A percentile compares a stretch with the other conserved stretches of the same genome.
These are phyloP conservation scores for Epithemia pelagica DNA, from an alignment of 108 stramenopile genomes.

Conservation along the genomic window DNA sequence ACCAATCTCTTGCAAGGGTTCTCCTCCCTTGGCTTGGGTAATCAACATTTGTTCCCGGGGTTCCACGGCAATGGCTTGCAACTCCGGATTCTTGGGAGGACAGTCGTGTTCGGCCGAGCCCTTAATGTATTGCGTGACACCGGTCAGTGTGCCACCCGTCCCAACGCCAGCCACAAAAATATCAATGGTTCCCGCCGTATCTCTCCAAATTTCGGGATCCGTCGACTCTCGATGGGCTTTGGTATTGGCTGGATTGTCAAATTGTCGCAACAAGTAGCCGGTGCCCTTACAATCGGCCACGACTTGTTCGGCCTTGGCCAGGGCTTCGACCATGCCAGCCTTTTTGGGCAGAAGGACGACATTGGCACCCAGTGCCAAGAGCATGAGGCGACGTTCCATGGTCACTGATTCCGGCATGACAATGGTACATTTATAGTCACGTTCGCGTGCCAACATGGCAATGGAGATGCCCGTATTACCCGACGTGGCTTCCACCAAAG, in stretches of 20 bases:
- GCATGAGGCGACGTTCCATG: slow-evolving; percentile 61
- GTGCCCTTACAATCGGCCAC: slow-evolving; percentile 31
- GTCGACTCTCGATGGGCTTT: slow-evolving; percentile 69
- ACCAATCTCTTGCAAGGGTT: slow-evolving; percentile 38
- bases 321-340: slow-evolving; percentile 49
- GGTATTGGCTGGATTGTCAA: too few relatives aligned
- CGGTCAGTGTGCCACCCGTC: slow-evolving; percentile 73
- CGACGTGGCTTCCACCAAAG: slow-evolving; percentile 40
- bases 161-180: slow-evolving; percentile 65
- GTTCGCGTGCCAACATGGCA: slow-evolving; percentile 63
- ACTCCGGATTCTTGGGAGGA: slow-evolving; percentile 30
- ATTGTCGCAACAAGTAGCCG: slow-evolving; percentile 66
- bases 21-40: slow-evolving; percentile 43
- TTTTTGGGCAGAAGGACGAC: slow-evolving; percentile 68
- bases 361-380: slow-evolving; percentile 51
- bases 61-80: slow-evolving; percentile 56
- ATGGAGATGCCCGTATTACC: slow-evolving; percentile 84
- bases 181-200: slow-evolving; percentile 51
- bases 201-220: slow-evolving; percentile 73
- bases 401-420: slow-evolving; percentile 90
- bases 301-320: slow-evolving; percentile 67
- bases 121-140: slow-evolving; percentile 67
- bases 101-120: slow-evolving; percentile 22
- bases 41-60: slow-evolving; percentile 53
- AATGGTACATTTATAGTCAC: slow-evolving; percentile 66